Percentiles rank a stretch among this genome's conserved stretches.
These are phyloP conservation scores for Globisporangium iwayamae DNA, from an alignment of 352 stramenopile species.

Conservation along the genomic window DNA sequence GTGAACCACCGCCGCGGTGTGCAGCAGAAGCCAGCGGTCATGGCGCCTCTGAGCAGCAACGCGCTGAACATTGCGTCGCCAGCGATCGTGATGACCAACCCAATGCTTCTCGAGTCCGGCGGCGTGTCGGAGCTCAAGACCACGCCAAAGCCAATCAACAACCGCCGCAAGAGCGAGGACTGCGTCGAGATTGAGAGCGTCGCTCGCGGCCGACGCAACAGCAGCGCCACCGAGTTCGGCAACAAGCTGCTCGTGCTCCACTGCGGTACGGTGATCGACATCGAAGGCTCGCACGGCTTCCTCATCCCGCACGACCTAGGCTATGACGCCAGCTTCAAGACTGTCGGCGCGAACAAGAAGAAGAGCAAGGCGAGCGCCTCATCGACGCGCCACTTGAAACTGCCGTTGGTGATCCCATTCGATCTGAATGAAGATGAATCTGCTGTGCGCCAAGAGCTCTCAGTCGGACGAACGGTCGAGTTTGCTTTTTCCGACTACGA, in stretches of 20 bases:
- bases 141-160: slow-evolving; percentile 5
- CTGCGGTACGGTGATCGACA: slow-evolving; percentile 76
- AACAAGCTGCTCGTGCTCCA: slow-evolving; percentile 68
- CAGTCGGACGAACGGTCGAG: slow-evolving; percentile 67
- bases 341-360: slow-evolving; percentile 11
- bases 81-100: slow-evolving; percentile 25
- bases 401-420: slow-evolving; percentile 71
- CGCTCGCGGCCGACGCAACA: slow-evolving; percentile 18
- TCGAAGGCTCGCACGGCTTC: slow-evolving; percentile 68
- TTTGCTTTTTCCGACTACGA: slow-evolving; percentile 42
- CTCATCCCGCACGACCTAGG: slow-evolving; percentile 71
- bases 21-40: slow-evolving; percentile 13
- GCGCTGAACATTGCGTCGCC: slow-evolving; percentile 43
- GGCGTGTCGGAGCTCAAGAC: slow-evolving; percentile 13
- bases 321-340: slow-evolving; percentile 21
- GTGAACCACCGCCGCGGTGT: slow-evolving; percentile 17
- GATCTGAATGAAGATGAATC: slow-evolving; percentile 45
- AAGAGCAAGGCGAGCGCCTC: slow-evolving; percentile 9
- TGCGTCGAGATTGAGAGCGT: slow-evolving; percentile 18
- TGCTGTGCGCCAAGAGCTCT: slow-evolving; percentile 41
- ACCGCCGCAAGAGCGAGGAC: slow-evolving; percentile 15
- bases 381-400: slow-evolving; percentile 29
- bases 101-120: slow-evolving; percentile 16
- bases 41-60: slow-evolving; percentile 12
- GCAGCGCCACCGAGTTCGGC: slow-evolving; percentile 26